Evolutionary conservation across 208 protist species (phyloP).

Genomic region (Leishmania amazonensis): DNA sequence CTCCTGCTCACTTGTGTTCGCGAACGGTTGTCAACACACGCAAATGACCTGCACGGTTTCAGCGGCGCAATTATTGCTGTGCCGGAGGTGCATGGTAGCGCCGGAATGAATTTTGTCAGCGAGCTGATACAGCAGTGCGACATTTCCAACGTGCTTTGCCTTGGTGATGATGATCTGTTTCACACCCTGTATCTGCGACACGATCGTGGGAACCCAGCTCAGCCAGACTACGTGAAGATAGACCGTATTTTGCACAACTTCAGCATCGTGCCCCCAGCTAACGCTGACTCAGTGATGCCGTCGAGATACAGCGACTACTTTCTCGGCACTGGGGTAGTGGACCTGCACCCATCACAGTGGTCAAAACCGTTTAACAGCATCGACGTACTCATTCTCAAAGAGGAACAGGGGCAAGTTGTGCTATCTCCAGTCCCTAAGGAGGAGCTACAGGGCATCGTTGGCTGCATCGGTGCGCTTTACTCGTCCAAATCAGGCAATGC

Average conservation of each 20-base stretch:
- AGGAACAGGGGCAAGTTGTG: slow-evolving; percentile 55
- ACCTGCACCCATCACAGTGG: slow-evolving; percentile 66
- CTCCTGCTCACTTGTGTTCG: slow-evolving; percentile 40
- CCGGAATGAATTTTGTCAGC: slow-evolving; percentile 64
- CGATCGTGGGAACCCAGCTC: slow-evolving; percentile 25
- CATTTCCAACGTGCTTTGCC: slow-evolving; percentile 67
- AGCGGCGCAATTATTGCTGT: slow-evolving; percentile 80
- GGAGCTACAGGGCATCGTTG: slow-evolving; percentile 69
- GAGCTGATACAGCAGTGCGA: slow-evolving; percentile 65
- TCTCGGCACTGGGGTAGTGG: slow-evolving; percentile 61
- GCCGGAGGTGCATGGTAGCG: slow-evolving; percentile 66
- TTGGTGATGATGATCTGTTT: slow-evolving; percentile 83
- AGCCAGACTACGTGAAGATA: slow-evolving; percentile 35
- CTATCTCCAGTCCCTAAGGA: slow-evolving; percentile 53
- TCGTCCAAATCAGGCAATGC: slow-evolving; percentile 36
- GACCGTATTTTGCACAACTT: slow-evolving; percentile 71
- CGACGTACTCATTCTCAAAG: slow-evolving; percentile 68
- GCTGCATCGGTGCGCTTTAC: slow-evolving; percentile 77
- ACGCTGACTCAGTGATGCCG: slow-evolving; percentile 42
- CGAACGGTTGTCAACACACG: slow-evolving; percentile 51
- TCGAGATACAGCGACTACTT: slow-evolving; percentile 67
- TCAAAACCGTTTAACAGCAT: slow-evolving; percentile 65
- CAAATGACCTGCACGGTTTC: slow-evolving; percentile 49
- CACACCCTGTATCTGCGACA: slow-evolving; percentile 49
- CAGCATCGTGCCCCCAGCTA: slow-evolving; percentile 27